Conservation (phyloP, 805 yeast species). For the Suhomyces canberraensis region DNA sequence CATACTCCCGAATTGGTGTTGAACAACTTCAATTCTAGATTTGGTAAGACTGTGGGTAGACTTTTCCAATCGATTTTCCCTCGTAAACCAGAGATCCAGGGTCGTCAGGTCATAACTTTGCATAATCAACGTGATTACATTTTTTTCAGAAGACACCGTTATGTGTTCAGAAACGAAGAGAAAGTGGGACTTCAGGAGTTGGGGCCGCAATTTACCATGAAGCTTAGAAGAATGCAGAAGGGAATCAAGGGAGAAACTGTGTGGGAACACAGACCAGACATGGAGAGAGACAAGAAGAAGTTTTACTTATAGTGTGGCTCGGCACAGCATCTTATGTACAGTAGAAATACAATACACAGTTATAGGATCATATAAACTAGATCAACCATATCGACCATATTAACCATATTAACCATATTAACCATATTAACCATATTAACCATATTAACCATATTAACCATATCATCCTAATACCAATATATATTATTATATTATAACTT, state of each 20-base stretch:
- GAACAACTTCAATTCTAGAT: slow-evolving; percentile 87
- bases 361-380: too few relatives aligned
- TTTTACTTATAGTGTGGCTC: slow-evolving; percentile 66
- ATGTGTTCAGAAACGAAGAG: slow-evolving; percentile 83
- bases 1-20: slow-evolving; percentile 90
- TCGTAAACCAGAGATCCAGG: slow-evolving; percentile 87
- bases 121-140: slow-evolving; percentile 96
- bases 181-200: slow-evolving; percentile 92
- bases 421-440: too few relatives aligned
- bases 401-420: too few relatives aligned
- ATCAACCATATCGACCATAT: too few relatives aligned
- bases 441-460: too few relatives aligned
- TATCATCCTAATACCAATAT: too few relatives aligned
- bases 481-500: too few relatives aligned
- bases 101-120: slow-evolving; percentile 91
- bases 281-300: slow-evolving; percentile 95
- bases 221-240: slow-evolving; percentile 82
- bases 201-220: slow-evolving; percentile 94
- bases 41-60: slow-evolving; percentile 91
- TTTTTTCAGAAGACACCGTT: slow-evolving; percentile 93
- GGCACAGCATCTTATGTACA: background rate
- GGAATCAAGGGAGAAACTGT: slow-evolving; percentile 90
- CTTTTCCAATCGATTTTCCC: slow-evolving; percentile 92
- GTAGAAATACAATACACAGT: background rate
- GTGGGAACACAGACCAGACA: slow-evolving; percentile 95